These are phyloP conservation scores for Aspergillus campestris DNA, from an alignment of 495 filamentous ascomycete species.

Conservation along the genomic window DNA sequence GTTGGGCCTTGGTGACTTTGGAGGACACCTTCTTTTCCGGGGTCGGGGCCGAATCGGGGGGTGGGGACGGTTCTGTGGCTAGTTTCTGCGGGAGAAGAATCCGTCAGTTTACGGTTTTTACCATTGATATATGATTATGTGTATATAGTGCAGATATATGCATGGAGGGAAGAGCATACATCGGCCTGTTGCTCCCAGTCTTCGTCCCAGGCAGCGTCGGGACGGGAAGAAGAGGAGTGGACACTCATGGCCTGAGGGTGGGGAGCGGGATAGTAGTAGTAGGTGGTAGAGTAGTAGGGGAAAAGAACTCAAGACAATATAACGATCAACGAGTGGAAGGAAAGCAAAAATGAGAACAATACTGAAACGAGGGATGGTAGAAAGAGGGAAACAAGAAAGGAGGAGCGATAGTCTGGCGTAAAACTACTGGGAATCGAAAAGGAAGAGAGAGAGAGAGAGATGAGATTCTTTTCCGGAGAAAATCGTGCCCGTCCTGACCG, in stretches of 20 bases:
- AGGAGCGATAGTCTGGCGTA: not conserved
- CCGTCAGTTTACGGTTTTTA: slow-evolving; percentile 7
- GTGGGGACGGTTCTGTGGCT: slow-evolving; percentile 25
- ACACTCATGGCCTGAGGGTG: slow-evolving; percentile 39
- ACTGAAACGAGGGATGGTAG: no score
- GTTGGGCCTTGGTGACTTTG: slow-evolving; percentile 64
- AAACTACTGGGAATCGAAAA: not conserved
- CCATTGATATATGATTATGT: not conserved
- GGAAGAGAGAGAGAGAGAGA: slow-evolving; percentile 8
- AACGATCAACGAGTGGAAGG: not conserved
- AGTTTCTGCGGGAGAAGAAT: slow-evolving; percentile 24
- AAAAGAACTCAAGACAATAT: not conserved
- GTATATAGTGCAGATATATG: not conserved
- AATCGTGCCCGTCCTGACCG: not conserved
- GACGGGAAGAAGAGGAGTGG: slow-evolving; percentile 38
- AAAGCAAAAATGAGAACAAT: slow-evolving; percentile 2
- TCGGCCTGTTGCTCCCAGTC: slow-evolving; percentile 80
- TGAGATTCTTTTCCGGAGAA: not conserved
- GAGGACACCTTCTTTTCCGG: slow-evolving; percentile 40
- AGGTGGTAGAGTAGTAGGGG: no score
- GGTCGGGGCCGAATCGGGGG: slow-evolving; percentile 1
- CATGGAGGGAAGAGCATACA: slow-evolving; percentile 28
- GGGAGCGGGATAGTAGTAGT: no score
- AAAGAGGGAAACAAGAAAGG: not conserved
- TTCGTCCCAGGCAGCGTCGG: slow-evolving; percentile 77